Evolutionary conservation across 2,329 filamentous ascomycete genomes (phyloP).

Genomic region (Aspergillus uvarum): DNA sequence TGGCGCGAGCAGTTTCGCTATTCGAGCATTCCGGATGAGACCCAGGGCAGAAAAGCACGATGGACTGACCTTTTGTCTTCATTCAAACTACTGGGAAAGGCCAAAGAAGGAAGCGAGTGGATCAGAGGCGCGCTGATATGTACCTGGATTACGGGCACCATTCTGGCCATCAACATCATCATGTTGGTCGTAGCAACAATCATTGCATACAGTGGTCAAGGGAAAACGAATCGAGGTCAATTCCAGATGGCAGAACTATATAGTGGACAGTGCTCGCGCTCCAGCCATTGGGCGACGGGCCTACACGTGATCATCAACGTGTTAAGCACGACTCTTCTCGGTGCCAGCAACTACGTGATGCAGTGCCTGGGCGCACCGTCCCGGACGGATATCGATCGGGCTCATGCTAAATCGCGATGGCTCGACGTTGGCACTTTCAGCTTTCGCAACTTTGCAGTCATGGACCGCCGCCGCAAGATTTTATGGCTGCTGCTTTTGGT

Average conservation of each 20-base stretch:
- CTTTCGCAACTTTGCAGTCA: conserved; percentile 25
- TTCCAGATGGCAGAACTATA: conserved; percentile 6
- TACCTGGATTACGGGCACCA: background rate
- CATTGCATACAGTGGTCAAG: background rate
- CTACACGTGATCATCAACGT: conserved; percentile 52
- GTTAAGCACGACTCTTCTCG: conserved; percentile 47
- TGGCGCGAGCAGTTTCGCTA: background rate
- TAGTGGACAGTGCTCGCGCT: conserved; percentile 9
- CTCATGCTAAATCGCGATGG: conserved; percentile 45
- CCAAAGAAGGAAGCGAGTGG: background rate
- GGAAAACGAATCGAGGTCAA: background rate
- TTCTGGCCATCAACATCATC: background rate
- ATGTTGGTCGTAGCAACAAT: background rate
- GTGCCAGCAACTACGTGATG: conserved; percentile 54
- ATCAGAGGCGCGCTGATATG: background rate
- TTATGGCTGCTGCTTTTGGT: conserved; percentile 15
- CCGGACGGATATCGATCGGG: conserved; percentile 49
- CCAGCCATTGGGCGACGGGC: conserved; percentile 15
- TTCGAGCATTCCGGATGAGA: background rate
- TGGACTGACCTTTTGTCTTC: background rate
- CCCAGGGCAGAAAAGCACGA: background rate
- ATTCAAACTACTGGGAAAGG: background rate
- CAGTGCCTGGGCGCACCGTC: conserved; percentile 54
- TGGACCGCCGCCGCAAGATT: conserved; percentile 32
- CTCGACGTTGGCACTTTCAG: conserved; percentile 48